Evolutionary conservation across 108 stramenopile species (phyloP).

Genomic region (Seminavis robusta): DNA sequence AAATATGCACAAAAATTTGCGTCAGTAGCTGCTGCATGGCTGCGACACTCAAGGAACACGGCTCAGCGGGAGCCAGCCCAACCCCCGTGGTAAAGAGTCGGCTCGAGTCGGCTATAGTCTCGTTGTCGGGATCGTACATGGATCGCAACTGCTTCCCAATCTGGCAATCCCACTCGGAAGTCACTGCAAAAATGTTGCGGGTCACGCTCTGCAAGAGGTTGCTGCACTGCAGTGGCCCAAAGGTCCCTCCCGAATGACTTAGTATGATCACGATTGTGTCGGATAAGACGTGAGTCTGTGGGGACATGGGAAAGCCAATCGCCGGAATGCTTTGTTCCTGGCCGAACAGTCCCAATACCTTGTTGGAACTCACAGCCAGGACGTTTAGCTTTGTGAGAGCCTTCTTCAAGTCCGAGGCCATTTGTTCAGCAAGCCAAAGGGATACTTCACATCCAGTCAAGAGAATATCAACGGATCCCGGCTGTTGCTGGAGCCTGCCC

Average conservation of each 20-base stretch:
- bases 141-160: slow-evolving; percentile 64
- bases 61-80: slow-evolving; percentile 71
- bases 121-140: slow-evolving; percentile 43
- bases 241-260: slow-evolving; percentile 68
- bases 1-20: slow-evolving; percentile 54
- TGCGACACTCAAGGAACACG: slow-evolving; percentile 67
- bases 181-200: slow-evolving; percentile 53
- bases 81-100: slow-evolving; percentile 70
- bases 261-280: slow-evolving; percentile 71
- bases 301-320: slow-evolving; percentile 46
- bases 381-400: slow-evolving; percentile 64
- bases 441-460: slow-evolving; percentile 80
- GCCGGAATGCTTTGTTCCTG: slow-evolving; percentile 63
- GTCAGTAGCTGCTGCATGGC: slow-evolving; percentile 73
- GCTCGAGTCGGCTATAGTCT: slow-evolving; percentile 21
- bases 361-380: slow-evolving; percentile 66
- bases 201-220: slow-evolving; percentile 57
- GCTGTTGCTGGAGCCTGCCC: slow-evolving; percentile 13
- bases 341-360: slow-evolving; percentile 68
- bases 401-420: slow-evolving; percentile 67
- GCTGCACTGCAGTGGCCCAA: slow-evolving; percentile 59
- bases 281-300: slow-evolving; percentile 35
- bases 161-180: slow-evolving; percentile 66
- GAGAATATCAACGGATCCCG: slow-evolving; percentile 56
- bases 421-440: slow-evolving; percentile 84